Conservation (phyloP, 257 asterid genomes). For the Fraxinus pennsylvanica region DNA sequence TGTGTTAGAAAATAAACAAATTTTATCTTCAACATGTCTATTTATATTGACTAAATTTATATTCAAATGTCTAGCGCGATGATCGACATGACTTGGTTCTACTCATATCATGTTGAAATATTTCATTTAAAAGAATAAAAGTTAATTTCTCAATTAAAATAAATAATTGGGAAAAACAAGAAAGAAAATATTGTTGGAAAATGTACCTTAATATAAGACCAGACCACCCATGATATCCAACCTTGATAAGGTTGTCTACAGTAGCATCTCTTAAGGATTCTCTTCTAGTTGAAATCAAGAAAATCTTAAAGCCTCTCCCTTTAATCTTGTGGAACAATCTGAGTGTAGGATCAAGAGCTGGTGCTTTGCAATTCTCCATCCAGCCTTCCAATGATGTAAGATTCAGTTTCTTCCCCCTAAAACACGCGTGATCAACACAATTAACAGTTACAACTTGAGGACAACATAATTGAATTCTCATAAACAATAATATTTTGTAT, state of each 20-base stretch:
- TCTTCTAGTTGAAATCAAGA: constrained; percentile 47
- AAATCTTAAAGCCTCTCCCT: constrained; percentile 42
- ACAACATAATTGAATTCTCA: not conserved
- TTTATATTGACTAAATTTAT: no score
- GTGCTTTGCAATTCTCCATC: constrained; percentile 45
- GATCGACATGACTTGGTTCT: not conserved
- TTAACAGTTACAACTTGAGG: not conserved
- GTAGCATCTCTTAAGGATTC: constrained; percentile 52
- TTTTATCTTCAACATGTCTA: not conserved
- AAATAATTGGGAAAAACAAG: not conserved
- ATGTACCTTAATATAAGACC: constrained; percentile 42
- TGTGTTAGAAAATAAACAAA: not conserved
- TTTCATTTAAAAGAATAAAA: not conserved
- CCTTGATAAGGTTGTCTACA: constrained; percentile 47
- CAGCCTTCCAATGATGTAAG: constrained; percentile 41
- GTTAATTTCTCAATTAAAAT: no score
- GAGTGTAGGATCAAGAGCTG: constrained; percentile 36
- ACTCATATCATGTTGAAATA: not conserved
- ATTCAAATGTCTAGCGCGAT: no score
- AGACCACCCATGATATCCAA: constrained; percentile 55
- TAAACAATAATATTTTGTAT: not conserved
- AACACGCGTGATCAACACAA: not conserved
- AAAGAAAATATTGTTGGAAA: not conserved
- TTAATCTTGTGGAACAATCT: constrained; percentile 36
- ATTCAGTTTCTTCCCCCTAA: constrained; percentile 46